A percentile compares a stretch with the other conserved stretches of the same genome.
Evolutionary conservation across 192 early-diverging fungal genomes (phyloP).

Genomic region (Gaertneriomyces sp.): DNA sequence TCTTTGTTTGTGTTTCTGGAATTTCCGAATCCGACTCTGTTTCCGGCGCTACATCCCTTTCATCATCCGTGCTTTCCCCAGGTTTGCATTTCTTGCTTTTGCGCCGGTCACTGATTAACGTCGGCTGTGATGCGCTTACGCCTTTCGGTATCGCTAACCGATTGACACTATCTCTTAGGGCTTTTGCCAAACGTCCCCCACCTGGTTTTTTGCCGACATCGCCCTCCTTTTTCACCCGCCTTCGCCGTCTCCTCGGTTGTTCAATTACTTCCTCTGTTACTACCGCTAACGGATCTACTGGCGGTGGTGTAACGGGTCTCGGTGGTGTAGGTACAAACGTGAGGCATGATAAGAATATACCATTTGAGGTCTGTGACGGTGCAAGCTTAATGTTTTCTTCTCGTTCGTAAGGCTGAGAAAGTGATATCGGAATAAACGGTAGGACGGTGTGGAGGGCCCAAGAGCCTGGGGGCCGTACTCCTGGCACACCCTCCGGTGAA

Average conservation of each 20-base stretch:
- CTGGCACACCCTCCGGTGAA: constrained; percentile 27
- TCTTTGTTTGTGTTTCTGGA: background rate
- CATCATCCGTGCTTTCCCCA: background rate
- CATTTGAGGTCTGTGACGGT: too few species aligned
- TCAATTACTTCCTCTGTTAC: constrained; percentile 7
- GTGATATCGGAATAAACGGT: constrained; percentile 14
- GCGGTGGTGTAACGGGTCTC: constrained; percentile 1
- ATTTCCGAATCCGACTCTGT: background rate
- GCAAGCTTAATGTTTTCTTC: too few species aligned
- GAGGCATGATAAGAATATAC: constrained; percentile 24
- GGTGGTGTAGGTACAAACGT: constrained; percentile 38
- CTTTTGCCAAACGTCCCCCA: constrained; percentile 6
- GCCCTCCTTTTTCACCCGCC: constrained; percentile 7
- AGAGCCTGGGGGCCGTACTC: constrained; percentile 34
- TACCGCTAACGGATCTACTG: background rate
- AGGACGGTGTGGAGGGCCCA: background rate
- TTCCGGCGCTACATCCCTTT: background rate
- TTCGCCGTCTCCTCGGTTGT: constrained; percentile 7
- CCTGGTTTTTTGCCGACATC: constrained; percentile 8
- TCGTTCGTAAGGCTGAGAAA: constrained; percentile 35
- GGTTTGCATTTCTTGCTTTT: background rate
- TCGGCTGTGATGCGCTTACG: background rate
- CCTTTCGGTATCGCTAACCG: constrained; percentile 18
- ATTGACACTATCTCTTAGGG: constrained; percentile 2
- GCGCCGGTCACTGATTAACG: background rate